phyloP scores from a whole-genome alignment of 2,329 filamentous ascomycete species.

The Alternaria triticimaculans region DNA sequence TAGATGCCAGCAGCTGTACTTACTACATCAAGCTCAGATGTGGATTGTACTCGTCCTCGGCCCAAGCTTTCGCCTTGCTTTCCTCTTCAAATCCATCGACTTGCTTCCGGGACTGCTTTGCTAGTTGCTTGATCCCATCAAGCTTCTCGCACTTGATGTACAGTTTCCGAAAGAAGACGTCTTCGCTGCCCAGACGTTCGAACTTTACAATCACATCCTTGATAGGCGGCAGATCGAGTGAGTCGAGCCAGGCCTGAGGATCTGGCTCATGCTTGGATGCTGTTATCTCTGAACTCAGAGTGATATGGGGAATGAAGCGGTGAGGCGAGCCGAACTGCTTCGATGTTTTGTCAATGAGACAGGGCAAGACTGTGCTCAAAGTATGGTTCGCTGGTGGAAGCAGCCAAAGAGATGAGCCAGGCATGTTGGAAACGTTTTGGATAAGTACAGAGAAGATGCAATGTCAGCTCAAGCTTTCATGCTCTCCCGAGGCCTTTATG shows the following conservation, averaged over 20 bases:
- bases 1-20: conserved; percentile 31
- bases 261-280: conserved; percentile 32
- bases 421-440: conserved; percentile 32
- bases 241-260: conserved; percentile 49
- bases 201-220: conserved; percentile 36
- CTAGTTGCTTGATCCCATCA: conserved; percentile 36
- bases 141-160: conserved; percentile 46
- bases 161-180: conserved; percentile 50
- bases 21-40: conserved; percentile 54
- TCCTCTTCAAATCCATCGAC: conserved; percentile 35
- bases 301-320: conserved; percentile 52
- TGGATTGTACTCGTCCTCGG: conserved; percentile 42
- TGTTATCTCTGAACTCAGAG: conserved; percentile 49
- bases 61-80: conserved; percentile 39
- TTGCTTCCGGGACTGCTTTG: conserved; percentile 30
- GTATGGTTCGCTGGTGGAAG: conserved; percentile 47
- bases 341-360: conserved; percentile 45
- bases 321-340: conserved; percentile 45
- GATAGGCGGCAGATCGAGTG: conserved; percentile 29
- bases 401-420: conserved; percentile 54
- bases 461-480: conserved; percentile 3
- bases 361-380: conserved; percentile 38
- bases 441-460: background rate
- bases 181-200: conserved; percentile 40
- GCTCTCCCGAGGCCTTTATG: background rate